These are phyloP conservation scores for Fomitopsis pinicola DNA, from an alignment of 1,284 basidiomycete genomes.

Conservation along the genomic window DNA sequence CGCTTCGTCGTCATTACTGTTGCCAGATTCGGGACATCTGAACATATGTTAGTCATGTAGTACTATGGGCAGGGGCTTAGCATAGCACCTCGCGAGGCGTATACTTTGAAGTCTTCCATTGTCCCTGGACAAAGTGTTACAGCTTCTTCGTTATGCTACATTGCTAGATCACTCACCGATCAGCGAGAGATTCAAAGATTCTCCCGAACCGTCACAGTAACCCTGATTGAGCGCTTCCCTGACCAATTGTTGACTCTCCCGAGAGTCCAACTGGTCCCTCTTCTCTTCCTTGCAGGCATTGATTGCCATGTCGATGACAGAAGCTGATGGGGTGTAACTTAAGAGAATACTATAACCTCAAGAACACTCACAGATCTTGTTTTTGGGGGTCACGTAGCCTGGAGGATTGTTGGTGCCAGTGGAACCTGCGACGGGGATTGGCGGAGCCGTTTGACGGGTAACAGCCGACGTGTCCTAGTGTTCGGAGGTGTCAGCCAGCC, in stretches of 20 bases:
- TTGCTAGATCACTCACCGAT: slow-evolving; percentile 41
- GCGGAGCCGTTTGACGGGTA: not conserved
- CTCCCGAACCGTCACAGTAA: slow-evolving; percentile 80
- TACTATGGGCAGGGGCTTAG: not conserved
- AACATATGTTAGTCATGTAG: slow-evolving; percentile 1
- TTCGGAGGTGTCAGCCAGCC: too few species aligned
- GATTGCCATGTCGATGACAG: slow-evolving; percentile 75
- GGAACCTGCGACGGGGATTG: not conserved
- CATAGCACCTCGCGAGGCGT: slow-evolving; percentile 57
- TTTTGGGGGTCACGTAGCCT: slow-evolving; percentile 47
- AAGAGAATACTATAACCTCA: not conserved
- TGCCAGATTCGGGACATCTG: slow-evolving; percentile 52
- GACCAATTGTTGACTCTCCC: slow-evolving; percentile 66
- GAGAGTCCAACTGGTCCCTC: slow-evolving; percentile 56
- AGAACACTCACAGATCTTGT: slow-evolving; percentile 42
- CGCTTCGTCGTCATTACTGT: slow-evolving; percentile 48
- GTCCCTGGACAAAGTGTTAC: slow-evolving; percentile 37
- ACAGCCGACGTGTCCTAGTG: not conserved
- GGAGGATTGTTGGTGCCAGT: slow-evolving; percentile 12
- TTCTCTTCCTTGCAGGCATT: slow-evolving; percentile 73
- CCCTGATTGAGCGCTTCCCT: slow-evolving; percentile 75
- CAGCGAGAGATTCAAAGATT: slow-evolving; percentile 55
- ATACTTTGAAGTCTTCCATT: slow-evolving; percentile 66
- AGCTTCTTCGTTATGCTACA: not conserved
- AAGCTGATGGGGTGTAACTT: slow-evolving; percentile 33